These are phyloP conservation scores for Starmerella ratchasimensis DNA, from an alignment of 805 yeast species.

Conservation along the genomic window DNA sequence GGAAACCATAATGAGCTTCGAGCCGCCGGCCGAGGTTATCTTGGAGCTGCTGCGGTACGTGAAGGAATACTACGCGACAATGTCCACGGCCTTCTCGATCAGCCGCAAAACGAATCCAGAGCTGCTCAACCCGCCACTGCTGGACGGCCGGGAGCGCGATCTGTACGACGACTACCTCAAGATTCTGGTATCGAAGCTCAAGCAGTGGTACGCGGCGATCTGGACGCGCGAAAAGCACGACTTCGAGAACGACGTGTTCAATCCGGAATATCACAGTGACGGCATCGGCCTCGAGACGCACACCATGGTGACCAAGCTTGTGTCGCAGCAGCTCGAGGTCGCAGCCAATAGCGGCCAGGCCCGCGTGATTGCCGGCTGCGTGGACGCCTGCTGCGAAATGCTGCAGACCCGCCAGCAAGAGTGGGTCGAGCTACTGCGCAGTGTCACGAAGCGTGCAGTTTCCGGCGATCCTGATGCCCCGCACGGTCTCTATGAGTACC, in stretches of 20 bases:
- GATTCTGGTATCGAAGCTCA: constrained; percentile 57
- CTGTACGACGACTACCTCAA: constrained; percentile 67
- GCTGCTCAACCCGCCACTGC: constrained; percentile 43
- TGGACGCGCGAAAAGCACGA: constrained; percentile 50
- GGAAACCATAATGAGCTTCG: constrained; percentile 45
- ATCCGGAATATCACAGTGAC: constrained; percentile 63
- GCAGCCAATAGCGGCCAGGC: constrained; percentile 79
- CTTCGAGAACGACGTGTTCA: constrained; percentile 49
- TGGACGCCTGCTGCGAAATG: constrained; percentile 52
- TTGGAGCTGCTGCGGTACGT: constrained; percentile 67
- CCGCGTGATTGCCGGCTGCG: constrained; percentile 62
- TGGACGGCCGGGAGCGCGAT: constrained; percentile 53
- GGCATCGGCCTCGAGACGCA: constrained; percentile 62
- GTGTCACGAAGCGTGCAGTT: constrained; percentile 26
- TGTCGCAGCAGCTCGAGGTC: constrained; percentile 78
- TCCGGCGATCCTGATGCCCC: constrained; percentile 32
- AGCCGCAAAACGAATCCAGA: constrained; percentile 28
- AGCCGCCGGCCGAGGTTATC: constrained; percentile 68
- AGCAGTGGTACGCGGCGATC: constrained; percentile 70
- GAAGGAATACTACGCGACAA: constrained; percentile 44
- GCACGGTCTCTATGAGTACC: constrained; percentile 70
- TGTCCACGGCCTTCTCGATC: constrained; percentile 39
- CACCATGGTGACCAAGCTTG: constrained; percentile 63
- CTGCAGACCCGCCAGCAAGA: constrained; percentile 46
- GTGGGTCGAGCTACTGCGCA: constrained; percentile 44